Evolutionary conservation across 169 alveolate species (phyloP).

Genomic region (Babesia sp.): DNA sequence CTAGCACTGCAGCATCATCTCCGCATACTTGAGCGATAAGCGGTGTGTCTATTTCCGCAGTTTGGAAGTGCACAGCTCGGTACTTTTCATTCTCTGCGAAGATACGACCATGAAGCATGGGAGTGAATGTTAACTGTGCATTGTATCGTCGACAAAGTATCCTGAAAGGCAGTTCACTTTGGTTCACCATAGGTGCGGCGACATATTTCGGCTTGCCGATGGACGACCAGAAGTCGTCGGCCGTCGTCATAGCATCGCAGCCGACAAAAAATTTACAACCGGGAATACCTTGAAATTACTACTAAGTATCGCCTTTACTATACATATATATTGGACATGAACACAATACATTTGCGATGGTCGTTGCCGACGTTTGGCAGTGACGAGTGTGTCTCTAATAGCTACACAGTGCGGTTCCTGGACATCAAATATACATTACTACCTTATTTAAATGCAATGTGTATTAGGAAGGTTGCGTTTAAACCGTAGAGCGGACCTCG

Average conservation of each 20-base stretch:
- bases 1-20: constrained; percentile 82
- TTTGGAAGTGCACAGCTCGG: constrained; percentile 68
- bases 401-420: no score
- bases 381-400: no score
- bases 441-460: no score
- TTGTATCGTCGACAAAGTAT: constrained; percentile 85
- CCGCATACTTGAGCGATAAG: constrained; percentile 89
- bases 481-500: no score
- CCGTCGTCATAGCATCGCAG: constrained; percentile 1
- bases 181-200: constrained; percentile 79
- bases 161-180: constrained; percentile 76
- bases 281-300: no score
- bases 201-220: constrained; percentile 69
- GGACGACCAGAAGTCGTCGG: constrained; percentile 66
- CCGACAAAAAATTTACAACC: no score
- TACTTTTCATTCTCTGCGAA: constrained; percentile 75
- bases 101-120: constrained; percentile 88
- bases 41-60: constrained; percentile 69
- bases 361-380: background rate
- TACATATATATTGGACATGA: background rate
- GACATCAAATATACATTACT: no score
- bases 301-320: no score
- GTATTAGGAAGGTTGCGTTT: no score
- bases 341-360: background rate
- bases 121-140: constrained; percentile 87